Percentiles rank a stretch among this genome's conserved stretches.
These are phyloP conservation scores for Scutellaria galericulata DNA, from an alignment of 257 asterid genomes.

Conservation along the genomic window DNA sequence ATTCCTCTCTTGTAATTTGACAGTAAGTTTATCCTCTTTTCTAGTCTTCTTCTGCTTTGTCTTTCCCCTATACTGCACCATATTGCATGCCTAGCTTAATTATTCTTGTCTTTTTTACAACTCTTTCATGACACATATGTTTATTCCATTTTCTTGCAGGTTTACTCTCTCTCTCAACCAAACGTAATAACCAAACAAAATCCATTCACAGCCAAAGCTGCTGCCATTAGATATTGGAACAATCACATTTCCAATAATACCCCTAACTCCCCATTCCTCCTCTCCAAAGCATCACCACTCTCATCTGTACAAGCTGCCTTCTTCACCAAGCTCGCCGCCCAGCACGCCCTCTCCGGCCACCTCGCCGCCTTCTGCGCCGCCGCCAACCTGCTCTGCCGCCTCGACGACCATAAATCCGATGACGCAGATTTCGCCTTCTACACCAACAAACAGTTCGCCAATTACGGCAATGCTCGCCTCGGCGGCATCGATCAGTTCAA, in stretches of 20 bases:
- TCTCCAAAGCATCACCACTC: slow-evolving; percentile 81
- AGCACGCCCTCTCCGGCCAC: slow-evolving; percentile 53
- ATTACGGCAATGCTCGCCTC: slow-evolving; percentile 59
- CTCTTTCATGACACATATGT: slow-evolving; percentile 8
- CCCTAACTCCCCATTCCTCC: slow-evolving; percentile 57
- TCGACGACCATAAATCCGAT: slow-evolving; percentile 35
- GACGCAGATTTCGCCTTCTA: slow-evolving; percentile 59
- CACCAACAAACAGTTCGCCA: slow-evolving; percentile 58
- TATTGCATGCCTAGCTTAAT: too few species aligned
- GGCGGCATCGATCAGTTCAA: slow-evolving; percentile 72
- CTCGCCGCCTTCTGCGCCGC: slow-evolving; percentile 68
- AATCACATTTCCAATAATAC: slow-evolving; percentile 56
- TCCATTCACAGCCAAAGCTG: slow-evolving; percentile 73
- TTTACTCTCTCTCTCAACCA: slow-evolving; percentile 40
- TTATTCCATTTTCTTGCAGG: slow-evolving; percentile 45
- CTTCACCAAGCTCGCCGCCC: slow-evolving; percentile 61
- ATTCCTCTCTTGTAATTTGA: slow-evolving; percentile 40
- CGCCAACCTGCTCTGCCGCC: slow-evolving; percentile 67
- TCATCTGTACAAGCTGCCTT: slow-evolving; percentile 59
- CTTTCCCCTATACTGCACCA: slow-evolving; percentile 30
- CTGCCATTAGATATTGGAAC: slow-evolving; percentile 71
- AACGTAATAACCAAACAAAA: slow-evolving; percentile 44
- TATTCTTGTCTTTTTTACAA: slow-evolving; percentile 38
- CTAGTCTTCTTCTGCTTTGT: slow-evolving; percentile 22
- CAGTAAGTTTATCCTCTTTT: slow-evolving; percentile 44